Evolutionary conservation across 1,284 basidiomycete genomes (phyloP), one percentile per base, ranked within the genome.

Genomic region (Trametes sp.): DNA sequence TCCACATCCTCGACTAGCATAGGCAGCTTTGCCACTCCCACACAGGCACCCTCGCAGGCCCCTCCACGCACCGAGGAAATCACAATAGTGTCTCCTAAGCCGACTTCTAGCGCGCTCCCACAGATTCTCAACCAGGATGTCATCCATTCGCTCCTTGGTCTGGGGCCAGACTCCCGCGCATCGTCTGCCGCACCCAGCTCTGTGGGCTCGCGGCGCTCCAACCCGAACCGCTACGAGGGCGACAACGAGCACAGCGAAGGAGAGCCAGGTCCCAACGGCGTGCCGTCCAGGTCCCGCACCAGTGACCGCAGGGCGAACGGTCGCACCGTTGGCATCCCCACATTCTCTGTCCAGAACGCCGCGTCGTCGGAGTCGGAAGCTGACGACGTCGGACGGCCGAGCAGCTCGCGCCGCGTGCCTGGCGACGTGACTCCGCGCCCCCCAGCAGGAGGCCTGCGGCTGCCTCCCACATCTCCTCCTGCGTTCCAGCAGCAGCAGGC

Each of bases 51-150:
- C n/a, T 54, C 74, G 5, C 70, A 70, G 9, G 14, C 45, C 4
- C 64, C 72, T 19, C 54, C 74, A 5, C 70, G 74, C 11, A 74
- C 73, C 0, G 76, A 75, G 31, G 68, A 72, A 21, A 74, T 75
- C 53, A 62, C 69, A 24, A 76, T 76, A 45, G 70, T 74, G 31
- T 82, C 81, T n/a, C 82, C 82, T 19, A 82, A 82, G 61, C 83
- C 81, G 5, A 82, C 78, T 4, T 78, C 78, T 4, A 76, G 75
- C 4, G 65, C 80, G 11, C 74, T 83, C 68, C 75, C 87, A 64
- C 87, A 88, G 69, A 80, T 89, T 24, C 81, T 89, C 50, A 85
- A 82, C 52, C 85, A 88, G 70, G 84, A 88, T 60, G 87, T 89
- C 48, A 84, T 90, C 49, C 84, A 83, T 4, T 77, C 81, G 3